These are phyloP conservation scores for Aurantiochytrium sp. DNA, from an alignment of 108 stramenopile species.

Conservation along the genomic window DNA sequence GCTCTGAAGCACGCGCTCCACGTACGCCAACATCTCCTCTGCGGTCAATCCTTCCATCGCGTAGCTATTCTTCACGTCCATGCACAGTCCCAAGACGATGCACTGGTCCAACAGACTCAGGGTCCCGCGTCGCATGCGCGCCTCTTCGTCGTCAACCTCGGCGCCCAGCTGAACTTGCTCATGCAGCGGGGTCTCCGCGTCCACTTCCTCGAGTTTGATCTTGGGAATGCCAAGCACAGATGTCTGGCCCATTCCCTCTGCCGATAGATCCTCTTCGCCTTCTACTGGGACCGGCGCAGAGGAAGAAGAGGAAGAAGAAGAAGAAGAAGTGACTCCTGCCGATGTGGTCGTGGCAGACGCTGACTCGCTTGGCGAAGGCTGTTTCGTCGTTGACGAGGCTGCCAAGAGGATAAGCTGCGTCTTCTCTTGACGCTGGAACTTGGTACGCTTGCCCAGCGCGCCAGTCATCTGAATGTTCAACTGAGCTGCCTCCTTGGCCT, in stretches of 20 bases:
- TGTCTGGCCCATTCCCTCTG: background rate
- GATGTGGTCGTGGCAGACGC: background rate
- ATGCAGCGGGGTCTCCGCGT: constrained; percentile 73
- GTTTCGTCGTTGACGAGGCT: constrained; percentile 10
- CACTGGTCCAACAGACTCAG: constrained; percentile 63
- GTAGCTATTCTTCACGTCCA: constrained; percentile 88
- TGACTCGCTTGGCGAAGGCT: constrained; percentile 9
- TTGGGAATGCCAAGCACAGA: background rate
- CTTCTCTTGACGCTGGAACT: constrained; percentile 35
- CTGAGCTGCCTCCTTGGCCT: constrained; percentile 19
- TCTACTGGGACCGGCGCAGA: background rate
- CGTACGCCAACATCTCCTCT: constrained; percentile 89
- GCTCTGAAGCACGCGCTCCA: constrained; percentile 64
- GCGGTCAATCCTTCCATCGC: constrained; percentile 82
- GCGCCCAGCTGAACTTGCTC: constrained; percentile 71
- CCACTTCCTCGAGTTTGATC: constrained; percentile 22
- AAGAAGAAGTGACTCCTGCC: background rate
- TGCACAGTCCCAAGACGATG: constrained; percentile 79
- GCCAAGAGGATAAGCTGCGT: constrained; percentile 39
- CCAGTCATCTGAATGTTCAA: constrained; percentile 33
- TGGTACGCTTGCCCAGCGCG: constrained; percentile 52
- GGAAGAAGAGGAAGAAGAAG: background rate
- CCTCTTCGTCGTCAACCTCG: constrained; percentile 22
- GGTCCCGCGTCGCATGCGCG: background rate
- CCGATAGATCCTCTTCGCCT: background rate